Base-by-base conservation (phyloP, 148 eudicot species). In the Rhododendron mucronatum region DNA sequence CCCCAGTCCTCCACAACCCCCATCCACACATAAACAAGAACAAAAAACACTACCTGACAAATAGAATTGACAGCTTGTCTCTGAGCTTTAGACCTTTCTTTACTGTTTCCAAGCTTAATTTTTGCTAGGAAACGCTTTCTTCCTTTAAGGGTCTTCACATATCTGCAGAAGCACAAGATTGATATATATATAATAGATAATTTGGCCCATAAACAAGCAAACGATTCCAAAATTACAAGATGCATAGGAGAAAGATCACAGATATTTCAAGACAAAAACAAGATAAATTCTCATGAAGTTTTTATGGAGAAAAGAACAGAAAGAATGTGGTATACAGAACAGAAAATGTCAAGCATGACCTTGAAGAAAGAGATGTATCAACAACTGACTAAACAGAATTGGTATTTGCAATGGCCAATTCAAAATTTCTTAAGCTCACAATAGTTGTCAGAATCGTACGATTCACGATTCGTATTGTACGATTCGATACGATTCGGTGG, bases 51-150 rank as follows among this genome's bases (percentile, higher is more conserved):
- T 87, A 95, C 99, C 96, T 95, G 99, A 91, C 99, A 97, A 81
- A 95, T 97, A 44, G 99, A 97, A 92, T 97, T 97, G 86, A 97
- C 98, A 82, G 99, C 99, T 92, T 97, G 99, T 88, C 99, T 91
- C 91, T 97, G 93, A 83, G 99, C 99, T 92, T 93, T 97, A 59
- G 95, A 96, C 90, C 93, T 95, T 90, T 97, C 99, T 90, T 93
- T 91, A 77, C 82, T 89, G 85, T 94, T 91, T 78, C 99, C 99
- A 83, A 93, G 67, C 86, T 93, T 92, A 55, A 96, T 96, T 86
- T 95, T 96, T 82, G 98, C 89, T 88, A 96, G 90, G 88, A 94
- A 97, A 74, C 98, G 98, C 86, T 95, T 97, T 88, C 99, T 92
- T 81, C 99, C 98, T 86, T 91, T 93, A 28, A 95, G 93, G 44